Evolutionary conservation across 2,329 filamentous ascomycete genomes (phyloP).

Genomic region (Nothomitra cinnamomea): DNA sequence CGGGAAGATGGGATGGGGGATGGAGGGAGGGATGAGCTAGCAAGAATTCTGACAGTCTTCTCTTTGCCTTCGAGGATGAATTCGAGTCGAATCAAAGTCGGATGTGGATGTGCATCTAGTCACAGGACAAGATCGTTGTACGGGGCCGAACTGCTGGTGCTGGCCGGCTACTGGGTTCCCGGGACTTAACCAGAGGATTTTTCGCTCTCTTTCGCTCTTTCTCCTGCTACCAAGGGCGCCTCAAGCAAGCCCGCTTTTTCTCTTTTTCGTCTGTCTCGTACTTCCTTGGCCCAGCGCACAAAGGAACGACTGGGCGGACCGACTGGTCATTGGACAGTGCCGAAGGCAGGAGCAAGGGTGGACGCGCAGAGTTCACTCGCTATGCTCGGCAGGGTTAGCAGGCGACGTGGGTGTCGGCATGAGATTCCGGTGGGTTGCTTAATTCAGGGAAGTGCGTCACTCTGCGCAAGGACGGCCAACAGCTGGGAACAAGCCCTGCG

Average conservation of each 20-base stretch:
- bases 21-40: neutral
- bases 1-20: neutral
- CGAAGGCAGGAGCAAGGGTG: neutral
- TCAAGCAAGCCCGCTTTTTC: too few species aligned
- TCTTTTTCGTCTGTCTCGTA: too few species aligned
- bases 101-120: neutral
- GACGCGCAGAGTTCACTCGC: neutral
- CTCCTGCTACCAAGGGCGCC: too few species aligned
- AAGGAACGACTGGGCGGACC: neutral
- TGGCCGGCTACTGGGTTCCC: neutral
- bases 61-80: neutral
- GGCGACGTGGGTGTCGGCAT: constrained; percentile 1
- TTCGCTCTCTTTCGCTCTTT: too few species aligned
- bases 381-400: constrained; percentile 3
- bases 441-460: constrained; percentile 1
- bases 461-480: constrained; percentile 1
- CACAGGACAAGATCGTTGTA: constrained; percentile 2
- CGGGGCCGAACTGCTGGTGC: neutral
- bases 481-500: neutral
- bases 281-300: neutral
- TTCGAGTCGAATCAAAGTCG: neutral
- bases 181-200: neutral
- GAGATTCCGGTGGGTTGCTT: constrained; percentile 1
- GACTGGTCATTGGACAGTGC: neutral
- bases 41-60: neutral